These are phyloP conservation scores for Tolypocladium inflatum DNA, from an alignment of 2,329 filamentous ascomycete species.

Conservation along the genomic window DNA sequence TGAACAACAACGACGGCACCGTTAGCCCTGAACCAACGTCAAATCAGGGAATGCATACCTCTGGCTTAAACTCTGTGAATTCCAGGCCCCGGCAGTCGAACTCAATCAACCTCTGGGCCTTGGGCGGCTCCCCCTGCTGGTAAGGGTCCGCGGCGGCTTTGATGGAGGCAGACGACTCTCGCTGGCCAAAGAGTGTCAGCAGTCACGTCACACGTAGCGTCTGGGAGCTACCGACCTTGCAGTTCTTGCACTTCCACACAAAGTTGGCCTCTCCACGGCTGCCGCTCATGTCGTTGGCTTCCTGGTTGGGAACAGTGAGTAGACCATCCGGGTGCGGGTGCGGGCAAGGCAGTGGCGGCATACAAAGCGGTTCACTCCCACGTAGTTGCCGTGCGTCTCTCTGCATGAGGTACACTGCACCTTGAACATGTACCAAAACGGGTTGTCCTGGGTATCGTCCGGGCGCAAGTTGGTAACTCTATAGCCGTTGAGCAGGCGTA, in stretches of 20 bases:
- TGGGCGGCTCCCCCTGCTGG: slow-evolving; percentile 60
- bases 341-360: slow-evolving; percentile 18
- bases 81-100: slow-evolving; percentile 93
- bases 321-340: slow-evolving; percentile 1
- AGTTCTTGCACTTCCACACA: slow-evolving; percentile 99
- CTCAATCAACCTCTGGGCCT: slow-evolving; percentile 70
- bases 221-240: slow-evolving; percentile 55
- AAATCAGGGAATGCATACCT: slow-evolving; percentile 43
- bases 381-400: slow-evolving; percentile 78
- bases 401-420: slow-evolving; percentile 98
- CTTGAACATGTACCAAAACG: slow-evolving; percentile 96
- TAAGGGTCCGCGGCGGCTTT: slow-evolving; percentile 65
- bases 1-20: slow-evolving; percentile 22
- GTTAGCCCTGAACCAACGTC: not conserved
- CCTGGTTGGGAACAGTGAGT: slow-evolving; percentile 40
- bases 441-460: slow-evolving; percentile 66
- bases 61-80: slow-evolving; percentile 81
- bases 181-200: slow-evolving; percentile 31
- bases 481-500: not conserved
- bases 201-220: not conserved
- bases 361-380: slow-evolving; percentile 85
- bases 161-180: slow-evolving; percentile 80
- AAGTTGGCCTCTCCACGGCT: slow-evolving; percentile 96
- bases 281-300: slow-evolving; percentile 81
- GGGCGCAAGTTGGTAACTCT: slow-evolving; percentile 89